Base-by-base conservation (phyloP, 495 filamentous ascomycete species). In the Gamarada debralockiae region DNA sequence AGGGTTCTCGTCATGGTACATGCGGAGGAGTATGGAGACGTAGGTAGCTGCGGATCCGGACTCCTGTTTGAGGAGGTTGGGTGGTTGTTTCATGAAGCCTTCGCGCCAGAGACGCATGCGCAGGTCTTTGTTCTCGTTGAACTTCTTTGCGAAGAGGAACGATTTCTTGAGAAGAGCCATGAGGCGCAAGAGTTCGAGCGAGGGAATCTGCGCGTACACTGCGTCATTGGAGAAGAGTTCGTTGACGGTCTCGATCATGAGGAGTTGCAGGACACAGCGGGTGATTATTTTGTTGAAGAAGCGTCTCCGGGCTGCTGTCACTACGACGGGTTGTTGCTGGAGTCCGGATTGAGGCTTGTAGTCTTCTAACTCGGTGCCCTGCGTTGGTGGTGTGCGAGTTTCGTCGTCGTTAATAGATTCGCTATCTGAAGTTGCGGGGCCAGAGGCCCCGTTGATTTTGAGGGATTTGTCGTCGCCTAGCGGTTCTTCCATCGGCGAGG, bases 281-380 rank as follows among this genome's bases (percentile, higher is more conserved):
- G 90, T 95, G 69, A 99, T 99, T 65, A 99, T 99, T 59, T 92
- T 87, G 68, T 97, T 99, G 77, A 99, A 99, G 70, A 96, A 96
- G 21, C 90, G 86, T n/a, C 95, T 83, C 22, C 95, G 84, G 1
- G 92, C 89, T 2, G 89, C 88, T 6, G 93, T 97, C 10, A 99
- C 90, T 1, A 91, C 86, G 25, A 96, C 78, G 0, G 93, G 90
- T 47, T 96, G 89, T 63, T 92, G 89, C 63, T 89, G 86, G 8
- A 91, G 74, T 5, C 74, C 73, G 39, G 80, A 80, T 53, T 80
- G 79, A 15, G 88, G 89, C 36, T 82, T 85, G 72, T 95, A 98
- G 61, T 97, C 95, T 65, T 97, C 93, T 3, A 98, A 76, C 49
- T 87, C 83, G 1, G 78, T 23, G 59, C 65, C 58, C 45, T 67